A percentile compares a stretch with the other conserved stretches of the same genome.
These are phyloP conservation scores for Nepenthes gracilis DNA, from an alignment of 148 eudicot genomes.

Conservation along the genomic window DNA sequence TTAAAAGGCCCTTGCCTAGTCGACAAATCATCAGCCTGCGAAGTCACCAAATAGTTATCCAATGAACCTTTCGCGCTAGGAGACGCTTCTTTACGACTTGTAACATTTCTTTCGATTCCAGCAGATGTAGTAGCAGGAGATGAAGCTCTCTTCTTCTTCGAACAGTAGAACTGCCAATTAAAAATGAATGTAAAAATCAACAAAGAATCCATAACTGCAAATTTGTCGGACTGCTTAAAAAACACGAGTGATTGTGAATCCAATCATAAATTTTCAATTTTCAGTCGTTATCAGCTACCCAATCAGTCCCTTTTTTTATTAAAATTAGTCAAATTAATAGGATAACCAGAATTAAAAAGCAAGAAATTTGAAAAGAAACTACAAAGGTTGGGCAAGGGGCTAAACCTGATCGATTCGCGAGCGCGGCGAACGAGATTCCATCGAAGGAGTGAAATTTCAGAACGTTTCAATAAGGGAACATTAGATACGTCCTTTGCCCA, in stretches of 20 bases:
- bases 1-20: slow-evolving; percentile 23
- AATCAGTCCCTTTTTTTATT: no score
- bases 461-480: no score
- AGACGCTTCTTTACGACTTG: slow-evolving; percentile 36
- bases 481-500: no score
- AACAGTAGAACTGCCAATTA: slow-evolving; percentile 48
- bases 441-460: not conserved
- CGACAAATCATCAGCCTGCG: slow-evolving; percentile 38
- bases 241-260: not conserved
- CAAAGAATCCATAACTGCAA: not conserved
- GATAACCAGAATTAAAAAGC: no score
- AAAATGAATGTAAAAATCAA: not conserved
- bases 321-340: no score
- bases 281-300: no score
- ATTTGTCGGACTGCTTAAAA: not conserved
- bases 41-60: slow-evolving; percentile 46
- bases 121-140: slow-evolving; percentile 37
- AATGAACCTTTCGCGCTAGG: slow-evolving; percentile 78
- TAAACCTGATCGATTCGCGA: slow-evolving; percentile 71
- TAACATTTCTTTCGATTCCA: slow-evolving; percentile 25
- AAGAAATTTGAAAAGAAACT: no score
- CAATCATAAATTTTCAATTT: no score
- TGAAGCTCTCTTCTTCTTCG: slow-evolving; percentile 60
- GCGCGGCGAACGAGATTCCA: slow-evolving; percentile 59
- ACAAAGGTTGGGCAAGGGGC: not conserved